A percentile compares a stretch with the other conserved stretches of the same genome.
phyloP scores from a whole-genome alignment of 768 basidiomycete genomes.

The Antrodiella citrinella region DNA sequence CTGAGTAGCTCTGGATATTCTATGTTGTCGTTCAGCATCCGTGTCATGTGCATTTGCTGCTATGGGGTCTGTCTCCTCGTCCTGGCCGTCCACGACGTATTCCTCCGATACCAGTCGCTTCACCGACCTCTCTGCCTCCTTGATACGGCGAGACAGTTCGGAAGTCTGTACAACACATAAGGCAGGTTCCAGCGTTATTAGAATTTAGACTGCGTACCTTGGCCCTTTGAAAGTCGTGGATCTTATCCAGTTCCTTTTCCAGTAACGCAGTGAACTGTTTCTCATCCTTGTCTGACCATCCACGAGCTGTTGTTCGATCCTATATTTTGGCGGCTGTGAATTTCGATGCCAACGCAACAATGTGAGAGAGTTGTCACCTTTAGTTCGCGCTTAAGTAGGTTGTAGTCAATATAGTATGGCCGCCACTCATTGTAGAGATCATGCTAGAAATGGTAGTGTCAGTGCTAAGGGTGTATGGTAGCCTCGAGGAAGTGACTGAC shows the following conservation, averaged over 20 bases:
- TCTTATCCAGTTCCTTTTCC: constrained; percentile 84
- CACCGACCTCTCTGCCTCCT: constrained; percentile 75
- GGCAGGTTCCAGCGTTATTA: background rate
- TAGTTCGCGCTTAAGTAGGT: constrained; percentile 80
- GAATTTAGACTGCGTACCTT: constrained; percentile 45
- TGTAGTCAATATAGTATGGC: constrained; percentile 87
- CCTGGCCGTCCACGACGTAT: constrained; percentile 10
- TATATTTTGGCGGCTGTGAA: constrained; percentile 13
- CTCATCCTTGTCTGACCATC: constrained; percentile 79
- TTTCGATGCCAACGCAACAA: background rate
- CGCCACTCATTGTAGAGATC: constrained; percentile 89
- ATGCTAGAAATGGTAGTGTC: constrained; percentile 35
- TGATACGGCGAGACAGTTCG: constrained; percentile 76
- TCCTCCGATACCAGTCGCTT: constrained; percentile 66
- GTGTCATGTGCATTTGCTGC: constrained; percentile 14
- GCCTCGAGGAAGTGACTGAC: no score
- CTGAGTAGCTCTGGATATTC: constrained; percentile 35
- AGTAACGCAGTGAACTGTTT: constrained; percentile 71
- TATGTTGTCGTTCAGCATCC: constrained; percentile 55
- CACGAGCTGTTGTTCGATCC: constrained; percentile 43
- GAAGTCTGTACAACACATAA: constrained; percentile 42
- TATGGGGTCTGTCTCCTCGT: constrained; percentile 1
- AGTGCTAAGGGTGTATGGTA: background rate
- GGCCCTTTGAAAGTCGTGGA: constrained; percentile 85
- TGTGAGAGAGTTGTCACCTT: constrained; percentile 40